Evolutionary conservation across 2,329 filamentous ascomycete species (phyloP).

Genomic region (Metarhizium humberi): DNA sequence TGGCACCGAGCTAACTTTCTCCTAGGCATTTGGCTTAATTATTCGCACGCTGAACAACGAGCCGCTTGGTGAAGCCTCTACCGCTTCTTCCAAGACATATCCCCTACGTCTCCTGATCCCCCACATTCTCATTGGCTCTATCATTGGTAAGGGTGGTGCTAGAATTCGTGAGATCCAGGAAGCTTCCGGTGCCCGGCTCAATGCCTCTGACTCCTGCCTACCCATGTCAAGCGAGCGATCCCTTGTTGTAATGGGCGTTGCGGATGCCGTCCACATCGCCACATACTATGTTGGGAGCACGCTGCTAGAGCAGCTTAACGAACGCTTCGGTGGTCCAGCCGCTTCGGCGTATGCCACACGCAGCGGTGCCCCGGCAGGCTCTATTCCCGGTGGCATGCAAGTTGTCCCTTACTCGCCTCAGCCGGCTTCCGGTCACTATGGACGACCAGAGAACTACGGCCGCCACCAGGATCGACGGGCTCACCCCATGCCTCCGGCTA

Average conservation of each 20-base stretch:
- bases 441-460: constrained; percentile 76
- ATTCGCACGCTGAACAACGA: constrained; percentile 98
- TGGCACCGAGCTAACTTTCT: constrained; percentile 17
- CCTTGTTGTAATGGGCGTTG: constrained; percentile 95
- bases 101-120: constrained; percentile 91
- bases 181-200: constrained; percentile 88
- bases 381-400: constrained; percentile 95
- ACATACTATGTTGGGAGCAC: constrained; percentile 98
- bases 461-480: constrained; percentile 63
- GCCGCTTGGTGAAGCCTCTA: constrained; percentile 78
- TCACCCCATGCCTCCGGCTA: constrained; percentile 67
- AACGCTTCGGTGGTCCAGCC: constrained; percentile 89
- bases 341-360: constrained; percentile 97
- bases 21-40: constrained; percentile 88
- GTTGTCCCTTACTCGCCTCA: constrained; percentile 97
- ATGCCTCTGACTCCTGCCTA: constrained; percentile 90
- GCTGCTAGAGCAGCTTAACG: constrained; percentile 93
- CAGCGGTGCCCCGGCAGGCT: constrained; percentile 84
- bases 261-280: constrained; percentile 96
- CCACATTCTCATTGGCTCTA: constrained; percentile 94
- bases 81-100: constrained; percentile 92
- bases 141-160: constrained; percentile 94
- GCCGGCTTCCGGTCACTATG: constrained; percentile 84
- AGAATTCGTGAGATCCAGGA: constrained; percentile 98
- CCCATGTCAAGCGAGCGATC: constrained; percentile 94